phyloP scores from a whole-genome alignment of 148 eudicot genomes.

The Vaccinium darrowii region DNA sequence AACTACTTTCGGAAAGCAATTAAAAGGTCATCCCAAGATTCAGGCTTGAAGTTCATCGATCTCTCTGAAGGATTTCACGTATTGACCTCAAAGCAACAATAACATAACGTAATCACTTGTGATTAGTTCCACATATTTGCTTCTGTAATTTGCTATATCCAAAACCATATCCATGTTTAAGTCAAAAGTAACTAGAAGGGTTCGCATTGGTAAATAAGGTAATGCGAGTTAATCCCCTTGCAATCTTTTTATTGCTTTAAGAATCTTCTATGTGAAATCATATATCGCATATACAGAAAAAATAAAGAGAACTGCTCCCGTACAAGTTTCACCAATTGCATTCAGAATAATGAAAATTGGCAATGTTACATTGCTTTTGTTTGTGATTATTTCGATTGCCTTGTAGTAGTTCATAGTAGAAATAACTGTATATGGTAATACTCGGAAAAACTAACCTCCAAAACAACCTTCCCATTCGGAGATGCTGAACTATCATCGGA shows the following conservation, averaged over 20 bases:
- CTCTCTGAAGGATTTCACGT: no score
- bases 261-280: neutral
- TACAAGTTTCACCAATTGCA: neutral
- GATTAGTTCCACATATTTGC: no score
- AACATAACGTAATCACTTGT: no score
- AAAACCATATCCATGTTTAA: neutral
- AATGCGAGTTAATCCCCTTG: neutral
- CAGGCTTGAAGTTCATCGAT: no score
- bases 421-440: neutral
- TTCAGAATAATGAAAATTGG: neutral
- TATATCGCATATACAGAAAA: neutral
- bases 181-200: neutral
- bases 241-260: neutral
- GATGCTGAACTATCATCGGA: no score
- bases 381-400: neutral
- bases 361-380: neutral
- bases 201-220: neutral
- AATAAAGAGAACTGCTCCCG: neutral
- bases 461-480: constrained; percentile 40
- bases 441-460: constrained; percentile 29
- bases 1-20: no score
- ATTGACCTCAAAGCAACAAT: no score
- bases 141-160: neutral
- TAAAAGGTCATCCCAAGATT: no score
- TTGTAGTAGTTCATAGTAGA: neutral